Evolutionary conservation across 495 filamentous ascomycete species (phyloP).

Genomic region (Penicillium subrubescens): DNA sequence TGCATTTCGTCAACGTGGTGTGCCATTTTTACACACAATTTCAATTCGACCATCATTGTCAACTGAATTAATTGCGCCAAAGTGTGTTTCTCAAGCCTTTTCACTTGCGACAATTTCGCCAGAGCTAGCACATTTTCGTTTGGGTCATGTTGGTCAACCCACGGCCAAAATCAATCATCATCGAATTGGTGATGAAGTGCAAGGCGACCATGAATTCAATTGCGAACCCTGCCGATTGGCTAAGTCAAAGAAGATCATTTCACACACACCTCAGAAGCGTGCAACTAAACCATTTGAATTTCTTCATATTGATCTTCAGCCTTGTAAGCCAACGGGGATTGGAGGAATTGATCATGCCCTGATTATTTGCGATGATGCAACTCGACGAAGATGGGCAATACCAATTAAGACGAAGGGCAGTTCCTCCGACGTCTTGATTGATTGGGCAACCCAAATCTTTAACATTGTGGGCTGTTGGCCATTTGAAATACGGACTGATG

Average conservation of each 20-base stretch:
- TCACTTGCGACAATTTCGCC: background rate
- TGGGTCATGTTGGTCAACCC: background rate
- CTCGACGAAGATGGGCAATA: too few species aligned
- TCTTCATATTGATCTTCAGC: too few species aligned
- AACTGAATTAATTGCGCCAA: background rate
- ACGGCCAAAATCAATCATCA: background rate
- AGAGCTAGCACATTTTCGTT: background rate
- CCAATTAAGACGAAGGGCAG: too few species aligned
- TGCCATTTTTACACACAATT: background rate
- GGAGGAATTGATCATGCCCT: too few species aligned
- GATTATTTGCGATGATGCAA: too few species aligned
- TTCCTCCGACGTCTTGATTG: background rate
- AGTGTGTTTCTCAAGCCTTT: background rate
- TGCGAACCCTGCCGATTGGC: background rate
- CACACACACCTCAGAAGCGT: background rate
- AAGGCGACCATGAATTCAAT: background rate
- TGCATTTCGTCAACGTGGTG: background rate
- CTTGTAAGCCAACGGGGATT: too few species aligned
- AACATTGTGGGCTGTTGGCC: background rate
- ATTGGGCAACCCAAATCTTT: background rate
- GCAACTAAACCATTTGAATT: background rate
- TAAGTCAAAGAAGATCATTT: background rate
- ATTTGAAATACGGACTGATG: background rate
- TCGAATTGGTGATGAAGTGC: background rate
- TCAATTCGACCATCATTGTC: background rate